Conservation (phyloP, 2,329 filamentous ascomycete species). For the Xylaria arbuscula region DNA sequence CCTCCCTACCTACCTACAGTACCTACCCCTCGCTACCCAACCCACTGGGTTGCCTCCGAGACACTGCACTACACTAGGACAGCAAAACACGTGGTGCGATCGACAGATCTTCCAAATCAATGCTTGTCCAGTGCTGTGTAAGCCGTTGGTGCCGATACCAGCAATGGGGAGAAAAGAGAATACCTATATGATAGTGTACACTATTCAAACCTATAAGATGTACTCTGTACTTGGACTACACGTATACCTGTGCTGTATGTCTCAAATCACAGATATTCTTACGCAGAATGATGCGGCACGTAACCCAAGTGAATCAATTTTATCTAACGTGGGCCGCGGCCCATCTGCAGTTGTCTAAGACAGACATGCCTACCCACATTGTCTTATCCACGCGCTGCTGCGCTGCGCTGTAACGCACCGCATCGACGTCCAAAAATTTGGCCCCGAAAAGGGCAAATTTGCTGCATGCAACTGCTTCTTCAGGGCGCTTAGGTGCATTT, state of each 20-base stretch:
- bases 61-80: no score
- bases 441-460: constrained; percentile 4
- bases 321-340: no score
- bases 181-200: no score
- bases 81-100: not conserved
- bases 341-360: constrained; percentile 10
- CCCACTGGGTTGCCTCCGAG: constrained; percentile 6
- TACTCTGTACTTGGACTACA: no score
- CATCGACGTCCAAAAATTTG: not conserved
- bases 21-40: not conserved
- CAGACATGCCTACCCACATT: not conserved
- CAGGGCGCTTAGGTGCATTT: constrained; percentile 15
- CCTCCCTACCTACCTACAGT: no score
- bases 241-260: no score
- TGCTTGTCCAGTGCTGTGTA: not conserved
- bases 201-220: no score
- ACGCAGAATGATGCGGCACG: not conserved
- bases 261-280: no score
- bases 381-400: no score
- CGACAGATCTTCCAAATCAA: not conserved
- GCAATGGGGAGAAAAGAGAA: not conserved
- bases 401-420: not conserved
- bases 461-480: not conserved
- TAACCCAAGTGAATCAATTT: not conserved
- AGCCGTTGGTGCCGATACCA: not conserved